These are phyloP conservation scores for Panicum hallii DNA, from an alignment of 202 grass and related monocot genomes.

Conservation along the genomic window DNA sequence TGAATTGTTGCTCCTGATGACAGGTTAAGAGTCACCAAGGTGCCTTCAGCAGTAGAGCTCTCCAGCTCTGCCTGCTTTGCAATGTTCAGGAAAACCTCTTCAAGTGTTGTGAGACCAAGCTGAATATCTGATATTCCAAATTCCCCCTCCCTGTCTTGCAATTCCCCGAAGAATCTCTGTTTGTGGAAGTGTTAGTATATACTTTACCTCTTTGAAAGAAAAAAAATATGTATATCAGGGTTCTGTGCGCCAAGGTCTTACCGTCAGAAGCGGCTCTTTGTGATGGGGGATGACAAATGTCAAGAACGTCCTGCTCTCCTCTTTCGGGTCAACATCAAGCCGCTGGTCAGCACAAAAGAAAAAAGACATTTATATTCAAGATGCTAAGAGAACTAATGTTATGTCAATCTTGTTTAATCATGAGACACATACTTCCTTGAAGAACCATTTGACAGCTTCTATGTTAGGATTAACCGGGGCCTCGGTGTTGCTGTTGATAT, in stretches of 20 bases:
- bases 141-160: conserved; percentile 84
- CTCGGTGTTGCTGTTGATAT: conserved; percentile 40
- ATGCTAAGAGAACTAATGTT: neutral
- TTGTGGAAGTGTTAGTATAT: conserved; percentile 14
- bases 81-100: conserved; percentile 97
- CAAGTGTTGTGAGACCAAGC: conserved; percentile 87
- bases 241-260: conserved; percentile 53
- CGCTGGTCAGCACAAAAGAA: conserved; percentile 50
- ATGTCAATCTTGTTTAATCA: conserved; percentile 26
- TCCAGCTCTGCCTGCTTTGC: conserved; percentile 94
- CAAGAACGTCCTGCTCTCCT: conserved; percentile 86
- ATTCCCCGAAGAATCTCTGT: conserved; percentile 83
- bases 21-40: conserved; percentile 75
- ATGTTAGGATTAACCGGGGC: conserved; percentile 55
- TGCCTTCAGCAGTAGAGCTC: conserved; percentile 80
- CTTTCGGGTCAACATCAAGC: conserved; percentile 74
- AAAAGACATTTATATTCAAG: conserved; percentile 18
- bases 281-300: conserved; percentile 93
- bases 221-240: conserved; percentile 15
- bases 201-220: neutral
- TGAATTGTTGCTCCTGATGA: conserved; percentile 82
- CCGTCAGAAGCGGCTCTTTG: conserved; percentile 82
- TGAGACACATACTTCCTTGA: conserved; percentile 73
- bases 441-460: conserved; percentile 78
- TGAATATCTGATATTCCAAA: conserved; percentile 94